Evolutionary conservation across 345 rosid genomes (phyloP).

Genomic region (Camelina laxa): DNA sequence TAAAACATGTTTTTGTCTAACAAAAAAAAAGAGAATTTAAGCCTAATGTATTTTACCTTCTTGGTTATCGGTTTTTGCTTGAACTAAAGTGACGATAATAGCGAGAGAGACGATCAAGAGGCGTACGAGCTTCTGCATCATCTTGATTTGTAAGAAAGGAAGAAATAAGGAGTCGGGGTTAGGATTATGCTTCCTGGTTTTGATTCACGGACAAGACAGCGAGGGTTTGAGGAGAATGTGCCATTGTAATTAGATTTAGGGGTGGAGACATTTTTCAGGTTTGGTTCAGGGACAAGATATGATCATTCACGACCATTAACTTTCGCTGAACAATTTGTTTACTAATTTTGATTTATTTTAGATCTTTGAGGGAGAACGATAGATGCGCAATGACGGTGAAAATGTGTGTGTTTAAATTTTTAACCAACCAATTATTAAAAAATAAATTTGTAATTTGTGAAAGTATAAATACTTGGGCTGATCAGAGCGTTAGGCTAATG

Average conservation of each 20-base stretch:
- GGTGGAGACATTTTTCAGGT: slow-evolving; percentile 17
- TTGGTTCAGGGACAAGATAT: slow-evolving; percentile 30
- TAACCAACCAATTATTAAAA: not conserved
- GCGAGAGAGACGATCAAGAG: slow-evolving; percentile 46
- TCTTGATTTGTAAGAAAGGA: slow-evolving; percentile 23
- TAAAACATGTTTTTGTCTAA: not conserved
- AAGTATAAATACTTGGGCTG: too few relatives aligned
- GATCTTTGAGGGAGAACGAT: slow-evolving; percentile 42
- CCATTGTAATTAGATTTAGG: slow-evolving; percentile 28
- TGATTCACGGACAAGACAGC: slow-evolving; percentile 25
- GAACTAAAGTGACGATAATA: slow-evolving; percentile 38
- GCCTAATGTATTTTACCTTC: slow-evolving; percentile 53
- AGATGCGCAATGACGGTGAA: slow-evolving; percentile 41
- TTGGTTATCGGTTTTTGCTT: slow-evolving; percentile 54
- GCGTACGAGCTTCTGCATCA: slow-evolving; percentile 26
- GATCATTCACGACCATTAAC: slow-evolving; percentile 29
- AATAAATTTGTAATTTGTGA: too few relatives aligned
- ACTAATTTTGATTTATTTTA: slow-evolving; percentile 40
- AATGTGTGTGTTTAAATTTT: not conserved
- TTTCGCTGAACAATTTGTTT: slow-evolving; percentile 36
- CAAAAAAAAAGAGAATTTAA: not conserved
- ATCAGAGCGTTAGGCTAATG: too few relatives aligned
- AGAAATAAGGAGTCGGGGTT: not conserved
- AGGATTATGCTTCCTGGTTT: slow-evolving; percentile 21
- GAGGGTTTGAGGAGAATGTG: slow-evolving; percentile 32